Percentiles rank a stretch among this genome's conserved stretches.
Evolutionary conservation across 2,329 filamentous ascomycete species (phyloP).

Genomic region (Aspergillus novoparasiticus): DNA sequence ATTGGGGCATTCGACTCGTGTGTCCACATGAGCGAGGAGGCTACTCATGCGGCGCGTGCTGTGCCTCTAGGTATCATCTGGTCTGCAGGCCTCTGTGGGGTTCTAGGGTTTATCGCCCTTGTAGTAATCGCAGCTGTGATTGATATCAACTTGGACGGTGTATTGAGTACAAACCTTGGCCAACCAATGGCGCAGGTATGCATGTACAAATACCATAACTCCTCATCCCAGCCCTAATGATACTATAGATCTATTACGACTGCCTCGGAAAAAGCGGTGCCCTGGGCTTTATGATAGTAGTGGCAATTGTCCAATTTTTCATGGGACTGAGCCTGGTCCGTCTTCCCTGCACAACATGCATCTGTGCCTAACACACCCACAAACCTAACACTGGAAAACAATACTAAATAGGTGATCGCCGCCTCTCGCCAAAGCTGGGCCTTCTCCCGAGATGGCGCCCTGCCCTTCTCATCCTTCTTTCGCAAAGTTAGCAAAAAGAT

Average conservation of each 20-base stretch:
- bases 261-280: constrained; percentile 62
- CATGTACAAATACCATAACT: not conserved
- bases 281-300: constrained; percentile 59
- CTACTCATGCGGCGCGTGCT: constrained; percentile 60
- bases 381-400: not conserved
- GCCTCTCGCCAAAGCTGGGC: constrained; percentile 65
- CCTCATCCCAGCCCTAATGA: not conserved
- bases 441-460: constrained; percentile 63
- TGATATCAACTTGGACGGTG: constrained; percentile 52
- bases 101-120: constrained; percentile 60
- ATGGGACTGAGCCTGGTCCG: constrained; percentile 59
- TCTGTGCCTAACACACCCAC: not conserved
- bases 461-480: constrained; percentile 62
- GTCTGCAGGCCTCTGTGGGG: constrained; percentile 53
- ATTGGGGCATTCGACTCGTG: constrained; percentile 58
- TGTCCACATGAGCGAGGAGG: constrained; percentile 64
- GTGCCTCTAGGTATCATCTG: constrained; percentile 63
- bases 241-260: constrained; percentile 59
- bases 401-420: constrained; percentile 50
- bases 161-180: constrained; percentile 55
- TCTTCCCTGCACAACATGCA: not conserved
- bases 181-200: constrained; percentile 59
- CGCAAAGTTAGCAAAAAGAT: constrained; percentile 57
- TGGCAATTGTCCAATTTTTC: constrained; percentile 64
- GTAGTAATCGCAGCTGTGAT: constrained; percentile 63